Evolutionary conservation across 768 basidiomycete genomes (phyloP).

Genomic region (Leccinum uliginosum): DNA sequence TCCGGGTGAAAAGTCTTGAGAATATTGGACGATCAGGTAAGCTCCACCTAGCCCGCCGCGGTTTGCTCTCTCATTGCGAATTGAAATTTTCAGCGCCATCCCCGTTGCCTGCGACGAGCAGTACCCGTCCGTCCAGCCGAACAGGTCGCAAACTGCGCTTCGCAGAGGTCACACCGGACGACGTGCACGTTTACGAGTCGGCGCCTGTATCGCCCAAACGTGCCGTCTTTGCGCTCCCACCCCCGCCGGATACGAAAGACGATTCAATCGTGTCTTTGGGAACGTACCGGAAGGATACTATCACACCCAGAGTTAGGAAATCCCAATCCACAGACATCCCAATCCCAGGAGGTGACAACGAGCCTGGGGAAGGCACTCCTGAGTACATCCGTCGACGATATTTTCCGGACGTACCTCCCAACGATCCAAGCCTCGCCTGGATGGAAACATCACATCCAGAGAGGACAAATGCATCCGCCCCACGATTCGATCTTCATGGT

Average conservation of each 20-base stretch:
- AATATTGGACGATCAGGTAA: conserved; percentile 22
- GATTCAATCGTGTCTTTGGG: conserved; percentile 35
- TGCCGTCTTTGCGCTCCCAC: conserved; percentile 51
- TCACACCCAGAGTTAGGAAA: conserved; percentile 8
- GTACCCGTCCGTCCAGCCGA: conserved; percentile 58
- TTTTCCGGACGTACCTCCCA: conserved; percentile 66
- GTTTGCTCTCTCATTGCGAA: not conserved
- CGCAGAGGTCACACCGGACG: conserved; percentile 66
- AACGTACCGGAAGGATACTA: conserved; percentile 29
- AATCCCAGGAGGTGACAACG: conserved; percentile 6
- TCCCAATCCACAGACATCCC: not conserved
- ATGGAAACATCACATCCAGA: conserved; percentile 38
- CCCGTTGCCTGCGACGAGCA: conserved; percentile 42
- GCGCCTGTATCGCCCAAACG: conserved; percentile 73
- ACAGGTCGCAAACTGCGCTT: conserved; percentile 60
- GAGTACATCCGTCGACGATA: conserved; percentile 81
- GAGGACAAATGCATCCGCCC: conserved; percentile 23
- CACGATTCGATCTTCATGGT: conserved; percentile 78
- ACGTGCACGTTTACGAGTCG: conserved; percentile 81
- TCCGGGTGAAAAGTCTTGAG: conserved; percentile 30
- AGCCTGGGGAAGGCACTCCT: conserved; percentile 67
- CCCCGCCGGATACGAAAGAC: conserved; percentile 26
- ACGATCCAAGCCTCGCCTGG: conserved; percentile 81
- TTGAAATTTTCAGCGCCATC: conserved; percentile 30
- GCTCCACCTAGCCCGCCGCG: not conserved